Base-by-base conservation (phyloP, 1,139 yeast genomes). In the Torulaspora pretoriensis region DNA sequence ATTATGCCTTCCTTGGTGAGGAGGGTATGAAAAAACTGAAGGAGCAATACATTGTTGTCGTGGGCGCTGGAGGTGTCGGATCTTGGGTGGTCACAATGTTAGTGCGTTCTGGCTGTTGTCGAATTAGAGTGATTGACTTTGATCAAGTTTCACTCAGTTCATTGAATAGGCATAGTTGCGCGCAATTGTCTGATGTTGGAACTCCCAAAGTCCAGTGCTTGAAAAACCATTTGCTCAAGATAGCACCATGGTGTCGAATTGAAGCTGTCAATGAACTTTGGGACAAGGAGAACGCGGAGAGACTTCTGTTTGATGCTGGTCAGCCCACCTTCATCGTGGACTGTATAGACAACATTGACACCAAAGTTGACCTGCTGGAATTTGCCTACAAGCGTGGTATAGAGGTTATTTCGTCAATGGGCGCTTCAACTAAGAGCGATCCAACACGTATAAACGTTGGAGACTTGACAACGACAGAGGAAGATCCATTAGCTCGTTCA, bases 41-140 rank as follows among this genome's bases (percentile, higher is more conserved):
- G 46, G 66, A 72, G n/a, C 83, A 88, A 56, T 75, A 79, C 49
- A 78, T 92, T 2, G 83, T 88, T 2, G 85, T 92, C 13, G 96
- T 92, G n/a, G 98, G 98, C 24, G 95, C 92, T 8, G 98, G 98
- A 42, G 98, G 98, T 38, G 98, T 92, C 28, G 98, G 98, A 2
- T 89, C 97, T 0, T 90, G 96, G 94, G 96, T 84, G 8, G 84
- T 89, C 6, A 84, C 96, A 2, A 88, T 94, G 88, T 73, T 92
- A 48, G 86, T 86, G 1, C 78, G 98, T 57, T 85, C 96, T 7
- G 98, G 98, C 8, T 83, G 90, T 28, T 82, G 83, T 12, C 76
- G 77, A 47, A 68, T 92, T 43, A 76, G 90, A 56, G 75, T 92
- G 50, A 81, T 92, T 49, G 98, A 92, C 68, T 92, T 92, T 63